phyloP scores from a whole-genome alignment of 441 rosid genomes.

The Corymbia calophylla region DNA sequence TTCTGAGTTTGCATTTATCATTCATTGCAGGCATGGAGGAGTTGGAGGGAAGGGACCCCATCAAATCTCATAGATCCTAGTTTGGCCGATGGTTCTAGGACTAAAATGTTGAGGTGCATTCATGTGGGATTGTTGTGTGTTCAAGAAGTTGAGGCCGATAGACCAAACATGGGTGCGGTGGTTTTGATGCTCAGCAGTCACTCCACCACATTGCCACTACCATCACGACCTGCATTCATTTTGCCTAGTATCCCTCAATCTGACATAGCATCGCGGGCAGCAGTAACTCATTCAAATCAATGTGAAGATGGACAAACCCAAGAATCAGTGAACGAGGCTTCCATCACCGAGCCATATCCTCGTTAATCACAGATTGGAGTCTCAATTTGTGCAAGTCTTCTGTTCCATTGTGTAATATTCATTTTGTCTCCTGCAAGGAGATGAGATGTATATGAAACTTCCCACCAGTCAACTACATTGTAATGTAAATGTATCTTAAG shows the following conservation, averaged over 20 bases:
- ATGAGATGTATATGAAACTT: too few species aligned
- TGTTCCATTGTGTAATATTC: not conserved
- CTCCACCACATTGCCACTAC: not conserved
- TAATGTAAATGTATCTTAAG: not conserved
- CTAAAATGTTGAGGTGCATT: not conserved
- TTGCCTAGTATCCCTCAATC: not conserved
- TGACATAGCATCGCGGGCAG: fast-evolving
- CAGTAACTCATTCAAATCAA: not conserved
- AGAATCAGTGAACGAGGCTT: not conserved
- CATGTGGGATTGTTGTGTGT: not conserved
- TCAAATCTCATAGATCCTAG: not conserved
- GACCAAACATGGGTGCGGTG: not conserved
- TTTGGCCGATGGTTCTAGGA: not conserved
- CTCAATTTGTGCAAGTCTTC: fast-evolving
- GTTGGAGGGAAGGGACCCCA: not conserved
- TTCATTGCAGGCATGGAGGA: not conserved
- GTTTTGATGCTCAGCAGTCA: not conserved
- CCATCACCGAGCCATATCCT: not conserved
- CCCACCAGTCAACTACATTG: too few species aligned
- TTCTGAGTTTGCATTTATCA: not conserved
- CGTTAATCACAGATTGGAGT: not conserved
- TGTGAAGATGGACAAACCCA: not conserved
- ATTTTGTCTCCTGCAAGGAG: too few species aligned
- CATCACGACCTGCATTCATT: not conserved
- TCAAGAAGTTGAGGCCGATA: not conserved